These are phyloP conservation scores for Mycena filopes DNA, from an alignment of 768 basidiomycete genomes.

Conservation along the genomic window DNA sequence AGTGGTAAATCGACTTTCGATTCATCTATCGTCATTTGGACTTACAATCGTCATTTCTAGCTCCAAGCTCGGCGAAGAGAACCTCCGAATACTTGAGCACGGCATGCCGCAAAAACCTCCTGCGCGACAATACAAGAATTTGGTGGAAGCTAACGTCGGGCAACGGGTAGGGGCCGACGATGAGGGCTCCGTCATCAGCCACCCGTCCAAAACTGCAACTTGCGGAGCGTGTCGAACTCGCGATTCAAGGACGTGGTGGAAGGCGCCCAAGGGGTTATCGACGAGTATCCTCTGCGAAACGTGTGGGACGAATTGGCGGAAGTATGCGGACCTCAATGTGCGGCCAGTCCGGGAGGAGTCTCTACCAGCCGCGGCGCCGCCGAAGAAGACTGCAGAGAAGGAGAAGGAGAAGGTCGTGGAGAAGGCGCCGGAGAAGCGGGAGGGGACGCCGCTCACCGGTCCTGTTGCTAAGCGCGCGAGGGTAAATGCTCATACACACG, in stretches of 20 bases:
- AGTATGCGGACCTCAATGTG: slow-evolving; percentile 90
- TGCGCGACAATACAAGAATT: slow-evolving; percentile 48
- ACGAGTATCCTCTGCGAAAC: slow-evolving; percentile 84
- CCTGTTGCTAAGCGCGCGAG: slow-evolving; percentile 57
- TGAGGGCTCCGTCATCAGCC: slow-evolving; percentile 78
- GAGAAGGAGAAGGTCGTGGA: slow-evolving; percentile 73
- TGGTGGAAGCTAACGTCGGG: slow-evolving; percentile 52
- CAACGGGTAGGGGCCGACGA: slow-evolving; percentile 72
- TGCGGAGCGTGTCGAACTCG: slow-evolving; percentile 90
- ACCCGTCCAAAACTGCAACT: slow-evolving; percentile 62
- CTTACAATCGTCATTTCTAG: slow-evolving; percentile 50
- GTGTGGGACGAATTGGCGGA: slow-evolving; percentile 91
- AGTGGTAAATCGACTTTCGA: slow-evolving; percentile 62
- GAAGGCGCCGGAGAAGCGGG: slow-evolving; percentile 76
- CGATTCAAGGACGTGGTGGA: slow-evolving; percentile 89
- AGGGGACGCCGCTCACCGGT: slow-evolving; percentile 64
- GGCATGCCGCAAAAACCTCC: slow-evolving; percentile 50
- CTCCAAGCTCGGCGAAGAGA: slow-evolving; percentile 75
- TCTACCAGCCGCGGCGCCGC: slow-evolving; percentile 39
- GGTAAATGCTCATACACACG: slow-evolving; percentile 43
- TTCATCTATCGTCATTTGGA: slow-evolving; percentile 11
- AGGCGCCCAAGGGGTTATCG: slow-evolving; percentile 86
- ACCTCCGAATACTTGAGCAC: slow-evolving; percentile 57
- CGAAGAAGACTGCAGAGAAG: slow-evolving; percentile 47
- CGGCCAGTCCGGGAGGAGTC: slow-evolving; percentile 77